Percentiles rank a stretch among this genome's conserved stretches.
Evolutionary conservation across 2,329 filamentous ascomycete genomes (phyloP).

Genomic region (Ophiocordyceps camponoti-saundersi): DNA sequence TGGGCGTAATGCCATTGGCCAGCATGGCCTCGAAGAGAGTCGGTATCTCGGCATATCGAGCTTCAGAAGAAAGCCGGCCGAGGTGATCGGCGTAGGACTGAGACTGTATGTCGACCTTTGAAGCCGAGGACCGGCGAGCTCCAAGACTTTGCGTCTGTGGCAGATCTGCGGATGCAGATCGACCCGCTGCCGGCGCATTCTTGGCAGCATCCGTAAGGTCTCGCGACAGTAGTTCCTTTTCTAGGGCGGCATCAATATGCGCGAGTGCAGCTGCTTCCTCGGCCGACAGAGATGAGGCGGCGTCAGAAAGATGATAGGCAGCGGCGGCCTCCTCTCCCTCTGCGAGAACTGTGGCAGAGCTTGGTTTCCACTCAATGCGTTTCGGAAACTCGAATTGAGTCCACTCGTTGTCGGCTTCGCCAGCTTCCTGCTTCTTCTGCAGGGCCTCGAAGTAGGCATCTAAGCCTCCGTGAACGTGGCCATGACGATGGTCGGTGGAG

Average conservation of each 20-base stretch:
- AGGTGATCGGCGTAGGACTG: slow-evolving; percentile 65
- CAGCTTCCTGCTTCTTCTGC: slow-evolving; percentile 54
- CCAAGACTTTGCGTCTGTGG: slow-evolving; percentile 24
- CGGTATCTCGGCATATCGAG: slow-evolving; percentile 75
- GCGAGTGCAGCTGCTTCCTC: slow-evolving; percentile 47
- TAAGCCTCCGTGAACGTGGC: slow-evolving; percentile 45
- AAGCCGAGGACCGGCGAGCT: slow-evolving; percentile 22
- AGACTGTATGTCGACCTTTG: slow-evolving; percentile 42
- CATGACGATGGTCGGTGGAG: slow-evolving; percentile 34
- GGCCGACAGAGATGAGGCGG: slow-evolving; percentile 20
- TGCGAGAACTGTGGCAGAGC: slow-evolving; percentile 36
- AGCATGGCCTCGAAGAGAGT: slow-evolving; percentile 84
- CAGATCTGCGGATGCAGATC: slow-evolving; percentile 18
- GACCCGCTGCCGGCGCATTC: slow-evolving; percentile 19
- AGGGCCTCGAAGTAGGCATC: slow-evolving; percentile 87
- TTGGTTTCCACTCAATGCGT: slow-evolving; percentile 74
- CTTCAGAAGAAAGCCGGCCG: slow-evolving; percentile 50
- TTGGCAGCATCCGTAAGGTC: slow-evolving; percentile 26
- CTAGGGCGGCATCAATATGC: slow-evolving; percentile 71
- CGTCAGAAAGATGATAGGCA: slow-evolving; percentile 11
- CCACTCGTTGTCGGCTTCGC: slow-evolving; percentile 64
- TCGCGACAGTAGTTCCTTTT: slow-evolving; percentile 53
- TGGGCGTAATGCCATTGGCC: slow-evolving; percentile 63
- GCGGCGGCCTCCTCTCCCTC: slow-evolving; percentile 28
- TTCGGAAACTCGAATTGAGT: slow-evolving; percentile 80